Percentiles rank a stretch among this genome's conserved stretches.
Conservation (phyloP, 352 stramenopile genomes). For the Phytophthora fragariae region DNA sequence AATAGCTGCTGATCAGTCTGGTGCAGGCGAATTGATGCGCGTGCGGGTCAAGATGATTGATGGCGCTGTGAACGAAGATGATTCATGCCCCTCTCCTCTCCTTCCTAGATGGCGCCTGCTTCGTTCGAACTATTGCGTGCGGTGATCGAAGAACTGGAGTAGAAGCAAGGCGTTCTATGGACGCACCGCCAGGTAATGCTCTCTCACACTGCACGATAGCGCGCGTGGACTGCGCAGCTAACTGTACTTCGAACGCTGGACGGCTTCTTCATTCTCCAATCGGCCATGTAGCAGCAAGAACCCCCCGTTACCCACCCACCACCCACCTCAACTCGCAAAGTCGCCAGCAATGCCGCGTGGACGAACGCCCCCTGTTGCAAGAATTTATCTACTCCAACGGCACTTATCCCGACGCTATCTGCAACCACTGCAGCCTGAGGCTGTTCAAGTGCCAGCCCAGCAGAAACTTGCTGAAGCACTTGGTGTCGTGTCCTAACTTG, state of each 20-base stretch:
- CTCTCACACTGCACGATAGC: neutral
- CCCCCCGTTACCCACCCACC: neutral
- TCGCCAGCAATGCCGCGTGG: neutral
- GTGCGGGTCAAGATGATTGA: neutral
- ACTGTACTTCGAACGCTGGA: neutral
- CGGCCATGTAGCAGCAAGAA: neutral
- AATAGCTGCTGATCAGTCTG: constrained; percentile 7
- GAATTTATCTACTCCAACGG: neutral
- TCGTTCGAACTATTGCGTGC: neutral
- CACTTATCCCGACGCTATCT: neutral
- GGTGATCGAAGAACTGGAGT: neutral
- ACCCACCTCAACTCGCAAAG: too few species aligned
- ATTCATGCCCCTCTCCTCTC: neutral
- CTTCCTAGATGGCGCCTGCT: neutral
- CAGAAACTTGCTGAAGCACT: constrained; percentile 3
- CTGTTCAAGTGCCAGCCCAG: constrained; percentile 11
- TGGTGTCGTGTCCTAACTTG: neutral
- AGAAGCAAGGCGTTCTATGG: neutral
- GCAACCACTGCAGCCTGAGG: neutral
- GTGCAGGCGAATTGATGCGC: neutral
- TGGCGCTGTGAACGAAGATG: neutral
- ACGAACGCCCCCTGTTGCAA: neutral
- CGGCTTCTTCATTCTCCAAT: constrained; percentile 4
- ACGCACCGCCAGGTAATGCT: neutral
- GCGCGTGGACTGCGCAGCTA: neutral